Conservation (phyloP, 345 rosid genomes). For the Ricinus communis region DNA sequence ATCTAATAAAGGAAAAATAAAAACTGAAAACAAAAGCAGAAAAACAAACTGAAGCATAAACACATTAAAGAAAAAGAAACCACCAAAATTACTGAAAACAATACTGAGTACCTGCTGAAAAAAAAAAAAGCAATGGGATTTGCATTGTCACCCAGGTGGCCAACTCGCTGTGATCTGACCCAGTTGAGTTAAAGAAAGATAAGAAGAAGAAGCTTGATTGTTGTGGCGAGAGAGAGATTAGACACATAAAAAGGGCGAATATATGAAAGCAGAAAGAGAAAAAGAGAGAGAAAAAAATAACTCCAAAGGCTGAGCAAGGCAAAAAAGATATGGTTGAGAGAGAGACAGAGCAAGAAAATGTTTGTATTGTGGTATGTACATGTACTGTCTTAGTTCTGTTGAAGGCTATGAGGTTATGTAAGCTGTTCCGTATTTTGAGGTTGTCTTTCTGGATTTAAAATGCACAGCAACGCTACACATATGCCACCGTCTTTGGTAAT, state of each 20-base stretch:
- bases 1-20: background rate
- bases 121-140: background rate
- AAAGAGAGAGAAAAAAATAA: background rate
- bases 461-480: background rate
- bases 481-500: background rate
- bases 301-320: no score
- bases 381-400: no score
- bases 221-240: background rate
- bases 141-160: background rate
- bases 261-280: no score
- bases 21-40: background rate
- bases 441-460: background rate
- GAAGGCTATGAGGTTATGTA: background rate
- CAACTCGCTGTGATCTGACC: slow-evolving; percentile 2
- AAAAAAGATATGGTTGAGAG: no score
- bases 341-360: background rate
- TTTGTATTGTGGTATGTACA: background rate
- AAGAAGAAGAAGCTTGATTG: background rate
- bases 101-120: background rate
- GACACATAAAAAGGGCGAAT: no score
- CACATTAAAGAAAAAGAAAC: background rate
- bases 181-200: background rate
- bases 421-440: background rate
- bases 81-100: background rate
- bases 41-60: background rate